Percentiles rank a stretch among this genome's conserved stretches.
phyloP scores from a whole-genome alignment of 345 rosid genomes.

The Populus simonii region DNA sequence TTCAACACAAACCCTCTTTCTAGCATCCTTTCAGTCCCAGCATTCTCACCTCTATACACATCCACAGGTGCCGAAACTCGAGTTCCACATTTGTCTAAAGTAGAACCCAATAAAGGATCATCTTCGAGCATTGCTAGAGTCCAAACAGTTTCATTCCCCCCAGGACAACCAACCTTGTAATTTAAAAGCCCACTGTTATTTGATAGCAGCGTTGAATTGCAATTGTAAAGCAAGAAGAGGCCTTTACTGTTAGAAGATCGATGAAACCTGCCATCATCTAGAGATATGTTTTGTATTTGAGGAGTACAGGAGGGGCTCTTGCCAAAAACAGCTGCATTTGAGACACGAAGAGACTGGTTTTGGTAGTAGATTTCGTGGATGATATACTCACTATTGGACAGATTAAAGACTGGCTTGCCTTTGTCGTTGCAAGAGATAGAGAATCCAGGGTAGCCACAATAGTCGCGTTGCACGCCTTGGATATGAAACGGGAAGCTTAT shows the following conservation, averaged over 20 bases:
- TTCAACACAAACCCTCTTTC: slow-evolving; percentile 38
- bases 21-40: not conserved
- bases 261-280: slow-evolving; percentile 8
- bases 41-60: not conserved
- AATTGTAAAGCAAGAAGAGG: slow-evolving; percentile 25
- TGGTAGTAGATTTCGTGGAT: slow-evolving; percentile 31
- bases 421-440: slow-evolving; percentile 25
- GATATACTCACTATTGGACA: slow-evolving; percentile 17
- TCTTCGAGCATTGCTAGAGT: slow-evolving; percentile 19
- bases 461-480: slow-evolving; percentile 15
- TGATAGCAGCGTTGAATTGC: slow-evolving; percentile 9
- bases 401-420: slow-evolving; percentile 25
- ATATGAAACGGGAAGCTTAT: slow-evolving; percentile 43
- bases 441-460: slow-evolving; percentile 54
- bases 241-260: not conserved
- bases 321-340: slow-evolving; percentile 21
- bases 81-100: slow-evolving; percentile 18
- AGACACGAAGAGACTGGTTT: slow-evolving; percentile 36
- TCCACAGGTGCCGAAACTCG: slow-evolving; percentile 29
- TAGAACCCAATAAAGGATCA: slow-evolving; percentile 24
- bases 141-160: not conserved
- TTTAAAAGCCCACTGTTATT: not conserved
- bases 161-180: slow-evolving; percentile 13
- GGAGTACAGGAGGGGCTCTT: slow-evolving; percentile 5
- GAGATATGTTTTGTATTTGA: slow-evolving; percentile 27